Base-by-base conservation (phyloP, 768 basidiomycete genomes). In the Collybia nuda region DNA sequence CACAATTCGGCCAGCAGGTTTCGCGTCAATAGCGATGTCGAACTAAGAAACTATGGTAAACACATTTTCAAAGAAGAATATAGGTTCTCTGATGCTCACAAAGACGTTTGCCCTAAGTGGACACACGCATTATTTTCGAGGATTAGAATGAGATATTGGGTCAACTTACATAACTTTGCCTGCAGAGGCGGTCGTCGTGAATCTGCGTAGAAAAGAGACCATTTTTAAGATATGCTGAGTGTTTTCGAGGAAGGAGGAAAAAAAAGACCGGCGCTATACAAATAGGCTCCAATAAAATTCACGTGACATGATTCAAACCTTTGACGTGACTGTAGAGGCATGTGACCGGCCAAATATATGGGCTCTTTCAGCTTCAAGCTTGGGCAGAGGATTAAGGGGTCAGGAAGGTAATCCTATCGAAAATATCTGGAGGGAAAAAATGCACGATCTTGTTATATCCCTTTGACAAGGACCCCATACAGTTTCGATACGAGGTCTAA, bases 1-100 rank as follows among this genome's bases (percentile, higher is more conserved):
- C 22, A 85, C 77, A 56, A 95, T 81, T 40, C 87, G 83, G 19
- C 89, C 90, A 0, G 79, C 71, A 3, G 83, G 79, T 41, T 76
- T 62, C 14, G 68, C 67, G 66, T 81, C 76, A 64, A 93, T 86
- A 1, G 75, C 67, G 51, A 89, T 62, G 48, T 88, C 80, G 55
- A 88, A 88, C 86, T 32, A 11, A 14, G 9, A 32, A 32, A 5
- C 14, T 11, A 32, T 32, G 32, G 32, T 32, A 5, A 32, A 9
- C 12, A 32, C 32, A 32, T 11, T 87, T 52, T 15, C n/a, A 9
- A 11, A 38, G 19, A 18, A 44, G 42, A 42, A 44, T 9, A 44
- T 24, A 23, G 38, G 48, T 28, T 41, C 21, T 21, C 24, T 24
- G 28, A 37, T 40, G 51, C 65, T 42, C 56, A 74, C 73, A 53